Percentiles rank a stretch among this genome's conserved stretches.
Conservation (phyloP, 148 eudicot species). For the Polygonum maritimum region DNA sequence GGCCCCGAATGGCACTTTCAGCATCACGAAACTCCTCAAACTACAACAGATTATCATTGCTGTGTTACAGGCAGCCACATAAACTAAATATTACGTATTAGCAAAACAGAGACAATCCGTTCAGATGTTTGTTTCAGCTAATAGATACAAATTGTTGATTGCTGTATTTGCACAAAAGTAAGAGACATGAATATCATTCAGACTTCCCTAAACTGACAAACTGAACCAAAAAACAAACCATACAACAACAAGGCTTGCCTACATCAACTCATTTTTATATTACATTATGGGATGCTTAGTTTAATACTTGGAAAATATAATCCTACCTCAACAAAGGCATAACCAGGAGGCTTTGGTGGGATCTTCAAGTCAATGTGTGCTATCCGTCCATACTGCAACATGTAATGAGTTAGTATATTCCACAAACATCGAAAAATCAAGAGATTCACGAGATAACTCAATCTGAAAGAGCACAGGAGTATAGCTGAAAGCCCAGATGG, state of each 20-base stretch:
- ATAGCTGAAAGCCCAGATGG: not conserved
- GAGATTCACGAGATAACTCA: not conserved
- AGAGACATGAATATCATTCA: not conserved
- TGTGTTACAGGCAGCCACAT: not conserved
- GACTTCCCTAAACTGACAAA: not conserved
- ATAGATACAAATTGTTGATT: not conserved
- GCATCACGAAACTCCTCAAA: conserved; percentile 96
- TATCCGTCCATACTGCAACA: conserved; percentile 77
- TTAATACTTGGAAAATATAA: not conserved
- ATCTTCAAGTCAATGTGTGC: conserved; percentile 79
- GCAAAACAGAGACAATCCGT: not conserved
- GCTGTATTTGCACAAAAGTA: not conserved
- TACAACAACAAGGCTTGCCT: not conserved
- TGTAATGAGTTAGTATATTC: not conserved
- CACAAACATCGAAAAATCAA: not conserved
- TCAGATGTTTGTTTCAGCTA: not conserved
- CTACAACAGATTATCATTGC: conserved; percentile 22
- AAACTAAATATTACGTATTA: not conserved
- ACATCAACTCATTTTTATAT: not conserved
- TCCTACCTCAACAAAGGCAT: conserved; percentile 92
- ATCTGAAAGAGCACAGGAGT: not conserved
- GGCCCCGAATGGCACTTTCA: conserved; percentile 90
- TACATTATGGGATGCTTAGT: not conserved
- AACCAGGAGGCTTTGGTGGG: conserved; percentile 97
- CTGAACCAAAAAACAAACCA: not conserved